phyloP scores from a whole-genome alignment of 352 stramenopile species.

The Phytopythium litorale region DNA sequence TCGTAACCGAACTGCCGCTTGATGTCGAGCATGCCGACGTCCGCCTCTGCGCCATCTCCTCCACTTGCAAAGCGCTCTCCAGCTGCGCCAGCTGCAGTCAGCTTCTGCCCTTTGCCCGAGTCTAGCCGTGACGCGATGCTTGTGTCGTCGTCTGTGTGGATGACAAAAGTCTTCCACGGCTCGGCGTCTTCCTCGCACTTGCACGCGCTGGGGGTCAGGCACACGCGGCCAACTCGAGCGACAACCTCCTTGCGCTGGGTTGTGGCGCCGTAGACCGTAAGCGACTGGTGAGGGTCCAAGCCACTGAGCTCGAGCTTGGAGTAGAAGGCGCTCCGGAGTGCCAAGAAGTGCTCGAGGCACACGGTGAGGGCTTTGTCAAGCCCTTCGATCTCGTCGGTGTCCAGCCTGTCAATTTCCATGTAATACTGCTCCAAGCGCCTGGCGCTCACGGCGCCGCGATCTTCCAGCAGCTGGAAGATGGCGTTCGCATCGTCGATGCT shows the following conservation, averaged over 20 bases:
- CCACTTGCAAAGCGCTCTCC: not conserved
- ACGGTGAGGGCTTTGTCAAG: constrained; percentile 48
- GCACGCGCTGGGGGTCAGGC: constrained; percentile 40
- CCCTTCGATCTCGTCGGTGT: constrained; percentile 47
- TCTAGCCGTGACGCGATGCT: not conserved
- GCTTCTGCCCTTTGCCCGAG: not conserved
- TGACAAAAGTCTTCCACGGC: constrained; percentile 53
- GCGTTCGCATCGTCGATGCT: constrained; percentile 76
- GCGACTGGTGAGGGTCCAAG: constrained; percentile 50
- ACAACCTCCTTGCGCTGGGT: not conserved
- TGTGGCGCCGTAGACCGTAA: constrained; percentile 12
- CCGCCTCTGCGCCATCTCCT: constrained; percentile 9
- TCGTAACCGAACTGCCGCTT: constrained; percentile 67
- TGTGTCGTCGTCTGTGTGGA: constrained; percentile 17
- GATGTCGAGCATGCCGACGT: constrained; percentile 58
- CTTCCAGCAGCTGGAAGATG: constrained; percentile 45
- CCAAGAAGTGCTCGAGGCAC: constrained; percentile 38
- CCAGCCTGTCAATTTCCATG: constrained; percentile 52
- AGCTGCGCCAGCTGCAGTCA: not conserved
- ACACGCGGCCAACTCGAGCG: constrained; percentile 23
- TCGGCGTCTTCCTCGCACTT: constrained; percentile 38
- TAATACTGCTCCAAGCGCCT: constrained; percentile 42
- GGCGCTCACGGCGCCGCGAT: constrained; percentile 30
- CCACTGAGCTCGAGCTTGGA: constrained; percentile 43
- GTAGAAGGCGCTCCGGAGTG: constrained; percentile 39